A percentile compares a stretch with the other conserved stretches of the same genome.
phyloP scores from a whole-genome alignment of 768 basidiomycete genomes.

The Mycena venus region DNA sequence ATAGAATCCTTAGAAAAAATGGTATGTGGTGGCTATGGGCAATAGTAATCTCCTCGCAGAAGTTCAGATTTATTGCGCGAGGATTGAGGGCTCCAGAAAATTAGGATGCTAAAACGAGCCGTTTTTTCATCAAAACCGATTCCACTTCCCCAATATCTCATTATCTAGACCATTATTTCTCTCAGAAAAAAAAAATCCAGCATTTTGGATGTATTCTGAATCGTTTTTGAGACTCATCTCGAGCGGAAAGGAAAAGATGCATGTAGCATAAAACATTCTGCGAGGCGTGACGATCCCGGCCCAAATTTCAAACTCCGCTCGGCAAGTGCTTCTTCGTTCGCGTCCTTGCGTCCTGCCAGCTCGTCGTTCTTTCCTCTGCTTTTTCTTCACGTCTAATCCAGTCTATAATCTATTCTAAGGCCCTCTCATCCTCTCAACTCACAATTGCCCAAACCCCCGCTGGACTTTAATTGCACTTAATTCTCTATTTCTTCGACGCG shows the following conservation, averaged over 20 bases:
- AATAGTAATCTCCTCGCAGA: background rate
- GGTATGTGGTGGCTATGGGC: background rate
- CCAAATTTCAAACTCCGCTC: no score
- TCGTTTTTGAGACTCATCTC: background rate
- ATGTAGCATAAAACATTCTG: background rate
- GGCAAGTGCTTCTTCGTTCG: background rate
- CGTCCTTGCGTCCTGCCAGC: background rate
- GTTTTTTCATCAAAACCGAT: background rate
- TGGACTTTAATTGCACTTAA: background rate
- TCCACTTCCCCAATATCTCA: background rate
- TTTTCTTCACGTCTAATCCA: background rate
- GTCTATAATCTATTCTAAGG: background rate
- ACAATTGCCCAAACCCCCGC: background rate
- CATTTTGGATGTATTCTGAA: background rate
- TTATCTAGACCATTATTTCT: no score
- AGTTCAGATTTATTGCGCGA: background rate
- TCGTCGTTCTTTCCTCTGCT: background rate
- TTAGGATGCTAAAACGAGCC: background rate
- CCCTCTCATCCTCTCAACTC: background rate
- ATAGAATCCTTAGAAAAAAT: background rate
- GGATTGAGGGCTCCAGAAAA: no score
- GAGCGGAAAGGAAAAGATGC: background rate
- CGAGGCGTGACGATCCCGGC: background rate
- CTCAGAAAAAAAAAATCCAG: background rate
- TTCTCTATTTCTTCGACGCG: background rate